Base-by-base conservation (phyloP, 176 grass and related monocot genomes). In the Pontederia crassipes region DNA sequence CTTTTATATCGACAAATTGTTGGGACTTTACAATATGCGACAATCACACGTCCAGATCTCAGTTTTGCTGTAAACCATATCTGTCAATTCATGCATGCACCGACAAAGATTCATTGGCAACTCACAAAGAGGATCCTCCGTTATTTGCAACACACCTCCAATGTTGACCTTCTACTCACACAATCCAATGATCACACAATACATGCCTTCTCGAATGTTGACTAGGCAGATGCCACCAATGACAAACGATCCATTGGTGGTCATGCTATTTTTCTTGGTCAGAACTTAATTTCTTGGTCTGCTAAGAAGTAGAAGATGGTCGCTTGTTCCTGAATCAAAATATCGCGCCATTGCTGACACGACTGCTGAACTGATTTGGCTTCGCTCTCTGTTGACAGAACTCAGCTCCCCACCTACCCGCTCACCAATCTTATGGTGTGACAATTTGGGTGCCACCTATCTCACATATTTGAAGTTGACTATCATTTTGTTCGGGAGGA, bases 81-180 rank as follows among this genome's bases (percentile, higher is more conserved):
- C n/a, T 55, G 45, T 58, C 54, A 72, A 18, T 72, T 9, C 1
- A 59, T 74, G 71, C 71, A 74, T 45, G 7, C 45, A 0, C 47
- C 69, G 48, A 40, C 14, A 11, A 58, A 11, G 0, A 5, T 16
- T 20, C 71, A 74, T 45, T 64, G 57, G 57, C 8, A 12, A 7
- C 46, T 24, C n/a, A 46, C 46, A 0, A 74, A 74, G 20, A 2
- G 71, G 1, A 63, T 74, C 0, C 17, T 74, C 0, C 8, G 70
- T 0, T 74, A 64, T 14, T 5, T 74, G 0, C 0, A 8, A 8
- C 46, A 28, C 0, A 75, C 72, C 45, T 0, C 17, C 0, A 0
- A 58, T 10, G 12, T 20, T 28, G 50, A 49, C 1, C 4, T 66
- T 1, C 2, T 47, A 2, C 0, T 64, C 13, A 0, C 1, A 7